Conservation (phyloP, 176 grass and related monocot genomes). For the Musa troglodytarum region DNA sequence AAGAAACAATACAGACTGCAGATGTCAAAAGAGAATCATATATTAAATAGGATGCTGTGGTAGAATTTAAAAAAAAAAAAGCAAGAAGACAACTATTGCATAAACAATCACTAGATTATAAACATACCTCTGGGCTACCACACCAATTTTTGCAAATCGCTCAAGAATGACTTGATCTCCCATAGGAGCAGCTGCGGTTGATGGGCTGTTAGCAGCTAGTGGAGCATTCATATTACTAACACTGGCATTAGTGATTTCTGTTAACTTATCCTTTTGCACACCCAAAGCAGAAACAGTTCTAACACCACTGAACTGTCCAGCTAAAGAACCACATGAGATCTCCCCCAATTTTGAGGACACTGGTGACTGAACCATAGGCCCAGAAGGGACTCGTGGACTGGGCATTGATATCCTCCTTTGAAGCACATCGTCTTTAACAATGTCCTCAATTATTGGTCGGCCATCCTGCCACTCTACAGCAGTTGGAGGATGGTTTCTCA, state of each 20-base stretch:
- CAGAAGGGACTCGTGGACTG: conserved; percentile 52
- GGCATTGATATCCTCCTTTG: conserved; percentile 62
- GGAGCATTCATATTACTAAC: conserved; percentile 65
- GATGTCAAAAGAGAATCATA: too few relatives aligned
- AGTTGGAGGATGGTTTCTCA: conserved; percentile 44
- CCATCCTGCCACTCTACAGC: conserved; percentile 50
- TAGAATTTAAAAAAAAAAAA: too few relatives aligned
- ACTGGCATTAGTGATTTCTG: conserved; percentile 60
- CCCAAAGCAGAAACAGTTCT: conserved; percentile 54
- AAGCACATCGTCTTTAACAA: conserved; percentile 56
- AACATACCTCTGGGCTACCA: conserved; percentile 47
- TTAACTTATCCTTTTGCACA: conserved; percentile 73
- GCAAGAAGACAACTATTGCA: conserved; percentile 14
- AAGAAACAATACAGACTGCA: too few relatives aligned
- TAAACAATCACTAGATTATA: conserved; percentile 20
- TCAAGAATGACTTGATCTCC: conserved; percentile 73
- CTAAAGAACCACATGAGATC: conserved; percentile 73
- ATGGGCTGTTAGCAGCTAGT: conserved; percentile 63
- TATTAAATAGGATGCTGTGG: too few relatives aligned
- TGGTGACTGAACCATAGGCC: conserved; percentile 62
- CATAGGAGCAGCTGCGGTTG: conserved; percentile 47
- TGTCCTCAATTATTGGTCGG: conserved; percentile 40
- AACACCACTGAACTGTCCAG: conserved; percentile 64
- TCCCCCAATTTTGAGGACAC: conserved; percentile 90
- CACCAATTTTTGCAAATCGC: conserved; percentile 69